Percentiles rank a stretch among this genome's conserved stretches.
phyloP scores from a whole-genome alignment of 2,329 filamentous ascomycete species.

The Setomelanomma holmii region DNA sequence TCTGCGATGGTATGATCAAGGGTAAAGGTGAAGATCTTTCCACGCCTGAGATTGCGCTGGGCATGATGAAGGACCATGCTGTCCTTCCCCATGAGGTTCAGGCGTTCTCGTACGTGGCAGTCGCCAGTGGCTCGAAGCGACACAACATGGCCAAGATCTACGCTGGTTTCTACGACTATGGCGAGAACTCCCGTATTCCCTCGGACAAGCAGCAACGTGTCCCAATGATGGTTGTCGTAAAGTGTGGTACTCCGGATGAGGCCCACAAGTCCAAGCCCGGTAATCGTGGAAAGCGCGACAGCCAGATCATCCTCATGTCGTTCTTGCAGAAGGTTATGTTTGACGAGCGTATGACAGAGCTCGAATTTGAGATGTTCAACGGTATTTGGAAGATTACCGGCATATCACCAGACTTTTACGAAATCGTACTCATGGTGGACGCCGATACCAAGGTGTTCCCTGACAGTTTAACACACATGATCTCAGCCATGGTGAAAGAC shows the following conservation, averaged over 20 bases:
- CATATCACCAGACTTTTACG: constrained; percentile 97
- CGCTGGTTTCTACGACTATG: constrained; percentile 97
- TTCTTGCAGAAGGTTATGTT: constrained; percentile 99
- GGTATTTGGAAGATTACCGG: constrained; percentile 98
- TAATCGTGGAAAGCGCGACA: constrained; percentile 98
- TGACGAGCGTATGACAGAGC: constrained; percentile 98
- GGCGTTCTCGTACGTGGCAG: constrained; percentile 93
- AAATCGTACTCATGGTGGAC: constrained; percentile 98
- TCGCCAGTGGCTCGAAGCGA: constrained; percentile 92
- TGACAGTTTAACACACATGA: constrained; percentile 97
- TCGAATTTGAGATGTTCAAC: constrained; percentile 99
- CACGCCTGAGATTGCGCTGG: constrained; percentile 87
- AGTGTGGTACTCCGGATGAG: constrained; percentile 93
- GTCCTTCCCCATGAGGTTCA: constrained; percentile 81
- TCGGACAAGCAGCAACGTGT: constrained; percentile 91
- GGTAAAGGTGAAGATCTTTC: constrained; percentile 86
- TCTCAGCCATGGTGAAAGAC: constrained; percentile 98
- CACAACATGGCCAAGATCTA: constrained; percentile 99
- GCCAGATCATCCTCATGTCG: constrained; percentile 98
- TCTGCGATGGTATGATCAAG: constrained; percentile 98
- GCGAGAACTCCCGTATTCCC: constrained; percentile 78
- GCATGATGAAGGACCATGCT: constrained; percentile 94
- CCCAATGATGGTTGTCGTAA: constrained; percentile 96
- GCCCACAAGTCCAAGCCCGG: constrained; percentile 82
- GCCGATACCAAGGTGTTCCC: constrained; percentile 99